A percentile compares a stretch with the other conserved stretches of the same genome.
These are phyloP conservation scores for Endocladia muricata DNA, from an alignment of 31 red algal species.

Conservation along the genomic window DNA sequence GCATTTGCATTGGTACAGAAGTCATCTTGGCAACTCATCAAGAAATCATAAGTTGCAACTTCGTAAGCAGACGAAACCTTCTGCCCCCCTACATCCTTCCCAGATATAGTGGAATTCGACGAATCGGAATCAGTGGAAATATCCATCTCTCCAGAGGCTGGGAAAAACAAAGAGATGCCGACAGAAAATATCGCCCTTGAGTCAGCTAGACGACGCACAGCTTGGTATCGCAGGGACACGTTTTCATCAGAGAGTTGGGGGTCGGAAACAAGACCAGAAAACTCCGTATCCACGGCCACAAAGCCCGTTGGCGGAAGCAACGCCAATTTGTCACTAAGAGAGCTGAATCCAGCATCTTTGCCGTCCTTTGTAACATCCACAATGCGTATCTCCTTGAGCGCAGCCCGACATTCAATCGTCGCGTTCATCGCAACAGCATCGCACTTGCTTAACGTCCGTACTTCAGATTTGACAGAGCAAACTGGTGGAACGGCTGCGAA, in stretches of 20 bases:
- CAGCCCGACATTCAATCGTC: too few relatives aligned
- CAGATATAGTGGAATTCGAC: background rate
- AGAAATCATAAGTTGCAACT: constrained; percentile 82
- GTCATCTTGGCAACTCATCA: constrained; percentile 53
- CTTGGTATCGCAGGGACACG: constrained; percentile 57
- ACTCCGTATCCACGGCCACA: constrained; percentile 92
- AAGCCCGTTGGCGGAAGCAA: constrained; percentile 40
- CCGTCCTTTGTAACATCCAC: constrained; percentile 34
- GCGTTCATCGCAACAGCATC: too few relatives aligned
- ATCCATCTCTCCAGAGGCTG: constrained; percentile 3
- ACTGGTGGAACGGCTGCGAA: too few relatives aligned
- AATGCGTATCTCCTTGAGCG: constrained; percentile 12
- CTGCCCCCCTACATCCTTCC: background rate
- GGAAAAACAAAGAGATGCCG: constrained; percentile 71
- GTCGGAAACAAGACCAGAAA: constrained; percentile 75
- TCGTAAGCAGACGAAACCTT: constrained; percentile 12
- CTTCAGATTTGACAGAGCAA: too few relatives aligned
- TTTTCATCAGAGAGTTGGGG: constrained; percentile 31
- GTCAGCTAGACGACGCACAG: constrained; percentile 57
- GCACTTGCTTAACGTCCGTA: too few relatives aligned
- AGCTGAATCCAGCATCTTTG: constrained; percentile 29
- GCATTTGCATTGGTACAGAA: constrained; percentile 60
- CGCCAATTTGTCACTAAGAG: constrained; percentile 11
- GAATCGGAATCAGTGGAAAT: background rate
- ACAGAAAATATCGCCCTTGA: constrained; percentile 79